Percentiles rank a stretch among this genome's conserved stretches.
Evolutionary conservation across 345 rosid genomes (phyloP).

Genomic region (Brassica cretica): DNA sequence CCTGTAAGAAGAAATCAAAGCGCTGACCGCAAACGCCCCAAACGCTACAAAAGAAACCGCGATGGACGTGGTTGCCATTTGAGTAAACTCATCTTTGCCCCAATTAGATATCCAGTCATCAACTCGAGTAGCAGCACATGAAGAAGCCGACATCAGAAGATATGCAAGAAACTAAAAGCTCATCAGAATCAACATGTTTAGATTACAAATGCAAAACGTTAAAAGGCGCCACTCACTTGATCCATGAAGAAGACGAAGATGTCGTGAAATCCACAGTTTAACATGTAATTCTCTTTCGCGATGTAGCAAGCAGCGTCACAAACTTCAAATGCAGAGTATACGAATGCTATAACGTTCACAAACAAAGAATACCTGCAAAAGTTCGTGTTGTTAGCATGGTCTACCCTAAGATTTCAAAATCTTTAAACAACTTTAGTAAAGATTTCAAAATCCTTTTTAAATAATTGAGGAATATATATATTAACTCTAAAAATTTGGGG

Average conservation of each 20-base stretch:
- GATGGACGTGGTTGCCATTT: slow-evolving; percentile 88
- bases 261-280: slow-evolving; percentile 51
- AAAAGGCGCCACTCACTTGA: slow-evolving; percentile 55
- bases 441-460: neutral
- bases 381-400: neutral
- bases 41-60: slow-evolving; percentile 82
- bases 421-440: neutral
- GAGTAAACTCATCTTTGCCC: slow-evolving; percentile 97
- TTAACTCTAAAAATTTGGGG: neutral
- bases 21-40: slow-evolving; percentile 72
- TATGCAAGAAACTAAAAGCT: slow-evolving; percentile 34
- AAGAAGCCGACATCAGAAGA: slow-evolving; percentile 85
- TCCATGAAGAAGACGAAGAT: slow-evolving; percentile 78
- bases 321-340: slow-evolving; percentile 72
- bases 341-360: slow-evolving; percentile 75
- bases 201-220: neutral
- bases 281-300: slow-evolving; percentile 51
- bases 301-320: slow-evolving; percentile 61
- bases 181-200: neutral
- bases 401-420: neutral
- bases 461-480: neutral
- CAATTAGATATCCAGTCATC: slow-evolving; percentile 95
- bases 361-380: slow-evolving; percentile 73
- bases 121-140: slow-evolving; percentile 90
- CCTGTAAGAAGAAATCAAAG: slow-evolving; percentile 72